phyloP scores from a whole-genome alignment of 176 grass and related monocot genomes.

The Oryza coarctata region DNA sequence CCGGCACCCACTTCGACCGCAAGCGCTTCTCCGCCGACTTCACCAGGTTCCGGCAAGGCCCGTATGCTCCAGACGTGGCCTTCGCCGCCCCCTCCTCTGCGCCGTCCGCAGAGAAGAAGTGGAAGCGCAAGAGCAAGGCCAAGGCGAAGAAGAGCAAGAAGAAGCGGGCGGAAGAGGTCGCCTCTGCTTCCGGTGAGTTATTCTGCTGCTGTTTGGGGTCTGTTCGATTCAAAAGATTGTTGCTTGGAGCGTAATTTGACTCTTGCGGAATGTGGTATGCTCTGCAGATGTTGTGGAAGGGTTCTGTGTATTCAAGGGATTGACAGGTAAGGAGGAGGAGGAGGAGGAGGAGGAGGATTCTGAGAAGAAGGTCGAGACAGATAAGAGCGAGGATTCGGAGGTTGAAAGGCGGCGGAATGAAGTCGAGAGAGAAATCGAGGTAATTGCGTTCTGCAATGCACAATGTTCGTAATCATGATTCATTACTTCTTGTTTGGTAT shows the following conservation, averaged over 20 bases:
- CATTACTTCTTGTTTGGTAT: background rate
- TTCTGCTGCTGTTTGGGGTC: background rate
- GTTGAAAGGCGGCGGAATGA: constrained; percentile 54
- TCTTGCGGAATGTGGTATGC: background rate
- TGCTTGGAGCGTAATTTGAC: constrained; percentile 26
- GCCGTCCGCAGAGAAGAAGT: constrained; percentile 53
- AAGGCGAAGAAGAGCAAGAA: constrained; percentile 50
- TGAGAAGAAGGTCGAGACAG: constrained; percentile 23
- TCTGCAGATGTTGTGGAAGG: constrained; percentile 60
- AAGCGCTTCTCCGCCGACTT: constrained; percentile 70
- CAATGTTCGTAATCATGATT: background rate
- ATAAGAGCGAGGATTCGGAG: constrained; percentile 35
- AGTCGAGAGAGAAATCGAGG: constrained; percentile 76
- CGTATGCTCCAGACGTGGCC: background rate
- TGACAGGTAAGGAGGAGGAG: constrained; percentile 15
- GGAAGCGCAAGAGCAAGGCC: constrained; percentile 55
- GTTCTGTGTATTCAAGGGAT: constrained; percentile 81
- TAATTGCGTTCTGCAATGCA: constrained; percentile 26
- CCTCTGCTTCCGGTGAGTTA: constrained; percentile 19
- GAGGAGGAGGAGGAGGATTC: background rate
- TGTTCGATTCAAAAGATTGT: background rate
- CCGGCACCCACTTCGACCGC: constrained; percentile 69
- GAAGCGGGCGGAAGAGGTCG: constrained; percentile 37
- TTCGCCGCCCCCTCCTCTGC: background rate
- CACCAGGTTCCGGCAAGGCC: constrained; percentile 44